A percentile compares a stretch with the other conserved stretches of the same genome.
Conservation (phyloP, 2,329 filamentous ascomycete species). For the Hymenoscyphus scutula region DNA sequence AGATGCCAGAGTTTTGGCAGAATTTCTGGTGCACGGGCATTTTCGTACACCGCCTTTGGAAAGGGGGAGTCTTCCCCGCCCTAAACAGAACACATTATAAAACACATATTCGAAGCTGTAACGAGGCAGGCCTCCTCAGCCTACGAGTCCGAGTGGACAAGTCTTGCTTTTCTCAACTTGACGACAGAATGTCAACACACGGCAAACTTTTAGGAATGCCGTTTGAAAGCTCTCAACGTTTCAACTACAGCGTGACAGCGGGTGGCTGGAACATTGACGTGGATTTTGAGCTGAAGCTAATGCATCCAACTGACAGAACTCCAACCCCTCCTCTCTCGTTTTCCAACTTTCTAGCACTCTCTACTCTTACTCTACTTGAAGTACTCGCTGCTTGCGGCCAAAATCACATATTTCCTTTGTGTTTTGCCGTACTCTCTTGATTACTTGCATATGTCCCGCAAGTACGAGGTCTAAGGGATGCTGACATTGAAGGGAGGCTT, state of each 20-base stretch:
- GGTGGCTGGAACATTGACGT: constrained; percentile 10
- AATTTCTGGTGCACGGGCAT: not conserved
- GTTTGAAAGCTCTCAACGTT: constrained; percentile 11
- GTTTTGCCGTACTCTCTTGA: not conserved
- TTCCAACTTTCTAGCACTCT: constrained; percentile 1
- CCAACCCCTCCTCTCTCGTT: not conserved
- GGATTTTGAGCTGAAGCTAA: not conserved
- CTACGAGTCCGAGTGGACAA: not conserved
- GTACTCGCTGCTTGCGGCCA: constrained; percentile 7
- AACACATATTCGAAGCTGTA: not conserved
- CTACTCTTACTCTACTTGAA: not conserved
- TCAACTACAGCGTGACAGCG: constrained; percentile 6
- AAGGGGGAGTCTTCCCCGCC: not conserved
- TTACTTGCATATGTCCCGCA: not conserved
- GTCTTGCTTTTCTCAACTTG: not conserved
- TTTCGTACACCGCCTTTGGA: not conserved
- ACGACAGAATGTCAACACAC: not conserved
- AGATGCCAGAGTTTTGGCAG: constrained; percentile 26
- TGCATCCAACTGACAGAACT: not conserved
- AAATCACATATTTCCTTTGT: constrained; percentile 8
- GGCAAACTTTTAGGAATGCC: constrained; percentile 12
- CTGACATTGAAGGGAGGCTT: not conserved
- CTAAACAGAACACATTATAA: not conserved
- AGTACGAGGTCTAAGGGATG: not conserved
- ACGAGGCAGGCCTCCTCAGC: not conserved